A percentile compares a stretch with the other conserved stretches of the same genome.
Evolutionary conservation across 768 basidiomycete species (phyloP).

Genomic region (Termitomyces sp.): DNA sequence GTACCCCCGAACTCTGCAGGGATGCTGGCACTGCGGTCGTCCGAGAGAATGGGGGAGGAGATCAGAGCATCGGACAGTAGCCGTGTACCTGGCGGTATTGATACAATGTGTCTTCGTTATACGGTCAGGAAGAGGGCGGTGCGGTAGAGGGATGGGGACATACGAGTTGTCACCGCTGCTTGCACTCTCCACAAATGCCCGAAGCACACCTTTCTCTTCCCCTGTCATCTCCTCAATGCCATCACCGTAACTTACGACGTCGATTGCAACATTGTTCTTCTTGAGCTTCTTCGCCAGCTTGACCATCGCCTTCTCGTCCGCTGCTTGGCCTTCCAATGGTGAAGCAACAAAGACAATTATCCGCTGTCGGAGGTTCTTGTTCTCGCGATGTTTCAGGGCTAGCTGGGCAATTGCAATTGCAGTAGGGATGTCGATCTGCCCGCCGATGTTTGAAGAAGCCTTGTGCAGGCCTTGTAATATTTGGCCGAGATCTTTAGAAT

Average conservation of each 20-base stretch:
- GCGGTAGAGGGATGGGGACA: constrained; percentile 19
- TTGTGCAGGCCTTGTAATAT: constrained; percentile 77
- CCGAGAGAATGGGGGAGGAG: constrained; percentile 78
- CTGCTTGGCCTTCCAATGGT: constrained; percentile 67
- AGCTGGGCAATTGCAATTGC: constrained; percentile 93
- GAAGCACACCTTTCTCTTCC: constrained; percentile 63
- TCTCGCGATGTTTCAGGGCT: constrained; percentile 95
- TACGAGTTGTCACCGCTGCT: constrained; percentile 85
- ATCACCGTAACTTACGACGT: constrained; percentile 89
- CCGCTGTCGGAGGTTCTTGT: constrained; percentile 96
- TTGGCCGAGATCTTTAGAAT: constrained; percentile 93
- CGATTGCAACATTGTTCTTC: constrained; percentile 98
- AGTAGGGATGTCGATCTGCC: constrained; percentile 82
- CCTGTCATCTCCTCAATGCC: constrained; percentile 67
- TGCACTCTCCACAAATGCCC: constrained; percentile 79
- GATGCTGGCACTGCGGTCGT: constrained; percentile 66
- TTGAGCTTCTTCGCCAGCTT: constrained; percentile 95
- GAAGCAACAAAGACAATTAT: constrained; percentile 94
- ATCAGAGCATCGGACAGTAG: constrained; percentile 83
- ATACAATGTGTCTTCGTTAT: constrained; percentile 67
- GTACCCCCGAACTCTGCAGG: constrained; percentile 55
- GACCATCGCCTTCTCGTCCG: constrained; percentile 77
- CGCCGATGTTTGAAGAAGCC: constrained; percentile 69
- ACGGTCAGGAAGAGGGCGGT: not conserved
- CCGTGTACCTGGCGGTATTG: constrained; percentile 71